Evolutionary conservation across 2,329 filamentous ascomycete species (phyloP), one percentile per base, ranked within the genome.

Genomic region (Thermothelomyces thermophilus): DNA sequence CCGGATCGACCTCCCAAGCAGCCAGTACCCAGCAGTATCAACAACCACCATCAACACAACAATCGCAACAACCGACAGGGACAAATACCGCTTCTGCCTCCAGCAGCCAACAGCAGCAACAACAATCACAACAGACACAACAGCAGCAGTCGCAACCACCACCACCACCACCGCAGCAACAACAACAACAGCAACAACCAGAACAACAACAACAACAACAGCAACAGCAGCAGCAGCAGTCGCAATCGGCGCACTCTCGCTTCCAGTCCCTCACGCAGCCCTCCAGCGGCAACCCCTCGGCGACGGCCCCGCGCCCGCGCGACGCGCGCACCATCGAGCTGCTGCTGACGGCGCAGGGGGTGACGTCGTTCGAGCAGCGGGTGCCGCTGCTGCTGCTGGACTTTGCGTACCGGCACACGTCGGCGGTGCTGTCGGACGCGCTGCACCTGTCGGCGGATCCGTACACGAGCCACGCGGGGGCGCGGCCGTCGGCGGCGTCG

Each of bases 351-450:
- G 85, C 84, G 7, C 84, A 90, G 61, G 87, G 87, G 62, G 86
- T 91, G 9, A 83, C 84, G 4, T 76, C 83, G 35, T 93, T 89
- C 73, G 87, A 91, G 66, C 80, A 86, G 66, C 86, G 87, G 61
- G 87, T 93, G 1, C 87, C 87, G 0, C 77, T 91, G 0, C 82
- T 90, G 51, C 82, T 93, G 42, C 82, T 93, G 65, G 87, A 93
- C 71, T 91, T 91, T 64, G 86, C 87, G 42, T 93, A 93, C 75
- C 82, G 87, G 33, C 87, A 90, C 73, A 87, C 84, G 9, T 82
- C 81, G 1, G 77, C 79, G 50, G 75, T 90, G 31, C 79, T 90
- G 17, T 80, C 73, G 57, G 86, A 90, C 69, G 83, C 82, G 6
- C 69, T 87, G 14, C 83, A 86, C 61, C 77, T 87, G 22, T 75